These are phyloP conservation scores for Rhinocladiella similis DNA, from an alignment of 2,329 filamentous ascomycete genomes.

Conservation along the genomic window DNA sequence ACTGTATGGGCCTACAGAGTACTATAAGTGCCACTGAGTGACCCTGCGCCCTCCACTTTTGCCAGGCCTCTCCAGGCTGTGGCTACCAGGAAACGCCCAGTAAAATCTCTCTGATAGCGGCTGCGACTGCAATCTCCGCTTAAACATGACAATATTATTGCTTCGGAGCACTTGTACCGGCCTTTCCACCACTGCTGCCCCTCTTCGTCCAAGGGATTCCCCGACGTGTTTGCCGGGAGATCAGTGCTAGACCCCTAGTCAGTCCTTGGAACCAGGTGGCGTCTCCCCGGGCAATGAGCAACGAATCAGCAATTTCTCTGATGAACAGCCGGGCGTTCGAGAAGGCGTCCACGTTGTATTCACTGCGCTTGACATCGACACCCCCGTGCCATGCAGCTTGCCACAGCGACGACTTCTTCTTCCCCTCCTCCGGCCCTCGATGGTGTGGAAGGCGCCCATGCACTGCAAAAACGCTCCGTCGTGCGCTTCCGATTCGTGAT, in stretches of 20 bases:
- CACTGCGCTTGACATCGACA: neutral
- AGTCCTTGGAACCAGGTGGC: neutral
- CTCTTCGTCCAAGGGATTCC: neutral
- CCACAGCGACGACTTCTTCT: neutral
- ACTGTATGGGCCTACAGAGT: no score
- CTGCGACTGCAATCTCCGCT: no score
- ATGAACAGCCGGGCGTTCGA: neutral
- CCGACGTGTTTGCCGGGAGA: neutral
- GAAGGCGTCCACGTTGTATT: neutral
- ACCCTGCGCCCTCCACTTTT: no score
- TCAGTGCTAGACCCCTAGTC: neutral
- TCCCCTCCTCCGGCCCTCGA: neutral
- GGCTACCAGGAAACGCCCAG: no score
- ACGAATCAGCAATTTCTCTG: neutral
- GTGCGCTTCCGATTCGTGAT: neutral
- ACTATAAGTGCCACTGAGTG: no score
- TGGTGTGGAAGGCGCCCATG: neutral
- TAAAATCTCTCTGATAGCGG: no score
- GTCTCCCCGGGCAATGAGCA: neutral
- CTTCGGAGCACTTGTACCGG: no score
- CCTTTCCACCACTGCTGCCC: no score
- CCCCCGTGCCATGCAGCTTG: neutral
- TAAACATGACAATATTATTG: no score
- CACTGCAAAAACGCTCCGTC: no score
- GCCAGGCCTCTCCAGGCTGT: no score